Percentiles rank a stretch among this genome's conserved stretches.
phyloP scores from a whole-genome alignment of 2,329 filamentous ascomycete genomes.

The Lachnellula willkommii region DNA sequence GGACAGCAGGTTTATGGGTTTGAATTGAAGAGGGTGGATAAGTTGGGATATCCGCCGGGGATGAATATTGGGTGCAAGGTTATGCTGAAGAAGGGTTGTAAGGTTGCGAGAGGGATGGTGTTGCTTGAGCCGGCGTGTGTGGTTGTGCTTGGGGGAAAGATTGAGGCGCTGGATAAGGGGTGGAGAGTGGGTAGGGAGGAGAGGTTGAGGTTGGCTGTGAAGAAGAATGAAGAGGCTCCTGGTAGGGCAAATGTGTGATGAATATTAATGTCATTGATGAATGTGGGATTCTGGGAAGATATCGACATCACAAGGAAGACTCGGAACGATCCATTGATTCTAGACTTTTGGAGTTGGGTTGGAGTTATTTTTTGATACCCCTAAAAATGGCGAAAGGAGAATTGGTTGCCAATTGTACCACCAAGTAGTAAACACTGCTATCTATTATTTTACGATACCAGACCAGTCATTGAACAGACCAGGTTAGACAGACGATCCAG shows the following conservation, averaged over 20 bases:
- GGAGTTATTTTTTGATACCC: neutral
- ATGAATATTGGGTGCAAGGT: conserved; percentile 79
- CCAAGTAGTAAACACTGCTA: conserved; percentile 10
- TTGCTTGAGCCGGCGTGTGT: conserved; percentile 66
- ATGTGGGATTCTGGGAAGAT: neutral
- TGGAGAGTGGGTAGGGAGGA: conserved; percentile 71
- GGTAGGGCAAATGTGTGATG: neutral
- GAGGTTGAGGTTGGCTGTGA: conserved; percentile 58
- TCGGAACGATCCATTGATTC: too few relatives aligned
- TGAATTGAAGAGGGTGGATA: conserved; percentile 63
- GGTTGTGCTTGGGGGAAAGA: conserved; percentile 77
- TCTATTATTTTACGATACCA: conserved; percentile 11
- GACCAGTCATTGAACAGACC: conserved; percentile 2
- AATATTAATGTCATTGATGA: neutral
- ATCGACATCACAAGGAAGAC: neutral
- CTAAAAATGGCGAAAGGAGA: neutral
- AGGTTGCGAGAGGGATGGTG: conserved; percentile 70
- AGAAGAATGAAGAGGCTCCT: conserved; percentile 1
- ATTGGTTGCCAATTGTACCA: neutral
- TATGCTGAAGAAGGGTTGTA: conserved; percentile 59
- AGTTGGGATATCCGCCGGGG: conserved; percentile 51
- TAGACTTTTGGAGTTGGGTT: neutral
- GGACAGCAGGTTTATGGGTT: conserved; percentile 66
- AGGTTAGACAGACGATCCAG: neutral
- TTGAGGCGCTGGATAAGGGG: conserved; percentile 71